A percentile compares a stretch with the other conserved stretches of the same genome.
These are phyloP conservation scores for Colletotrichum eleusines DNA, from an alignment of 2,329 filamentous ascomycete species.

Conservation along the genomic window DNA sequence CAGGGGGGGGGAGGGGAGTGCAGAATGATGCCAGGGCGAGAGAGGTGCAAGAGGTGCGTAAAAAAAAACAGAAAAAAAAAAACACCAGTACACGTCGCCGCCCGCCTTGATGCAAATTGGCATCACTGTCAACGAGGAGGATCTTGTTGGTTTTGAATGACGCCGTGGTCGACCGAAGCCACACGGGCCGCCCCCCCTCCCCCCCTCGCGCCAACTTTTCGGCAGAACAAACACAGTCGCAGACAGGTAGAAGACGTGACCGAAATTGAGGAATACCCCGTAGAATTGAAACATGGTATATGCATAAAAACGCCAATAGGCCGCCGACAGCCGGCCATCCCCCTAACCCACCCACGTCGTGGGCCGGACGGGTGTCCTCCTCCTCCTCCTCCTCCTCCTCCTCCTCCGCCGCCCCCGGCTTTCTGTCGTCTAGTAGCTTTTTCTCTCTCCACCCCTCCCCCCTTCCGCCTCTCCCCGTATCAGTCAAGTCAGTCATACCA, in stretches of 20 bases:
- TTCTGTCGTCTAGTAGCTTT: neutral
- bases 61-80: no score
- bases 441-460: no score
- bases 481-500: neutral
- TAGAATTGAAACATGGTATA: neutral
- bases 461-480: neutral
- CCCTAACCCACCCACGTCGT: neutral
- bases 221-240: neutral
- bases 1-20: neutral
- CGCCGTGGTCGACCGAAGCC: neutral
- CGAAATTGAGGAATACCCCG: neutral
- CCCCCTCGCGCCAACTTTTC: no score
- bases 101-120: neutral
- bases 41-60: neutral
- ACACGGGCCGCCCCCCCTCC: neutral
- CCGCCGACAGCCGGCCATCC: neutral
- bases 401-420: neutral
- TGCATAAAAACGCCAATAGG: neutral
- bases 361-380: no score
- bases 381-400: no score
- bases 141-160: neutral
- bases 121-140: neutral
- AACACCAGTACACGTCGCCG: neutral
- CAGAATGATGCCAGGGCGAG: neutral
- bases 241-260: neutral